Base-by-base conservation (phyloP, 768 basidiomycete genomes). In the Trametopsis cervina region DNA sequence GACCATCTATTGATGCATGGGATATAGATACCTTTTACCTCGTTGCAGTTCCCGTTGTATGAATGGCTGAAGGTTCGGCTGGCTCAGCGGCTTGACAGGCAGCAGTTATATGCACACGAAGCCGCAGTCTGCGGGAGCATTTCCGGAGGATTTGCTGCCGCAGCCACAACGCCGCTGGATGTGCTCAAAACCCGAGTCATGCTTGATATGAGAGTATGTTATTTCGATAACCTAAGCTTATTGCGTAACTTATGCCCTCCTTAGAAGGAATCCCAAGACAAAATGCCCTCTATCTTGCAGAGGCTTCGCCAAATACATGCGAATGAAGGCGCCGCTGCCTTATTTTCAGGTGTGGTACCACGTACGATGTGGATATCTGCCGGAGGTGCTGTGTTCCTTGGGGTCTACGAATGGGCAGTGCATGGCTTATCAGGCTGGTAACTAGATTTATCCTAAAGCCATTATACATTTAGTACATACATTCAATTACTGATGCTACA, bases 121-220 rank as follows among this genome's bases (percentile, higher is more conserved):
- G 85, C 90, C 43, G 94, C 93, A 0, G 53, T 84, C 3, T 98
- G 95, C 57, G 96, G 95, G 2, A 89, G 85, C 59, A 70, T 95
- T 40, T 88, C 96, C 0, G 96, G 96, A 6, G 95, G 87, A 0
- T 69, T 89, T 22, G 93, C 93, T 4, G 95, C 93, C 0, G 89
- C 85, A 0, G 55, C 85, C 27, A 98, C 96, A 1, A 98, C 96
- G 0, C 96, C 96, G 1, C 71, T 99, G 24, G 96, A 99, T 59
- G 96, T 98, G 2, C 75, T 96, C 26, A 99, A 99, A 64, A 99
- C 96, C 1, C 78, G 96, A 15, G 86, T 96, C 38, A 99, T 99
- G 96, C 76, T 98, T 6, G 93, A 95, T 58, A 72, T 88, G 45
- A 74, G 84, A 60, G 93, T 93, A 56, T 46, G 79, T 64, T 17